These are phyloP conservation scores for Diplodia mutila DNA, from an alignment of 2,329 filamentous ascomycete genomes.

Conservation along the genomic window DNA sequence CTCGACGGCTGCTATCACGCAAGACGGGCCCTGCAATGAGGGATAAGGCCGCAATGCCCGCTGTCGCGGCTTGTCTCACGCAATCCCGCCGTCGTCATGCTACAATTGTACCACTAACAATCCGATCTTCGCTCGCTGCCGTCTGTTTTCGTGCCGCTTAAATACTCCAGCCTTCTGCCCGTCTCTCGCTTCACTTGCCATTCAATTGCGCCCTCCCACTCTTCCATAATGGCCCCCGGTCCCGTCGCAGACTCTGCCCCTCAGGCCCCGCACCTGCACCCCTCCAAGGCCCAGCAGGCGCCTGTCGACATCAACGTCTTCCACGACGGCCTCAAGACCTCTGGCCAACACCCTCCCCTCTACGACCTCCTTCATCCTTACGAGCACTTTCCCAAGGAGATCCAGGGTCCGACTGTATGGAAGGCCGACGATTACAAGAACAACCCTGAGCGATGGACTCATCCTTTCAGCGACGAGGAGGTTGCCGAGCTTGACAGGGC, in stretches of 20 bases:
- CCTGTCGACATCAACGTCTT: slow-evolving; percentile 51
- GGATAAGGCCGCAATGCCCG: background rate
- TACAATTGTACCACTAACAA: slow-evolving; percentile 9
- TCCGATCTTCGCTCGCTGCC: slow-evolving; percentile 12
- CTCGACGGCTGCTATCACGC: slow-evolving; percentile 22
- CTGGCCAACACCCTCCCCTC: slow-evolving; percentile 73
- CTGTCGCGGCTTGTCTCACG: slow-evolving; percentile 5
- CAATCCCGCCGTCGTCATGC: slow-evolving; percentile 21
- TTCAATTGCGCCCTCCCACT: background rate
- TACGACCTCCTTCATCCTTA: slow-evolving; percentile 69
- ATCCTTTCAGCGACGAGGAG: slow-evolving; percentile 69
- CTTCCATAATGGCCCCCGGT: slow-evolving; percentile 21
- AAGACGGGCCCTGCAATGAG: slow-evolving; percentile 23
- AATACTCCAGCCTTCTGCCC: background rate
- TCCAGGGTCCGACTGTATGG: slow-evolving; percentile 76
- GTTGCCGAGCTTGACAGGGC: slow-evolving; percentile 67
- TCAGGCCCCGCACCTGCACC: slow-evolving; percentile 16
- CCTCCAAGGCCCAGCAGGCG: slow-evolving; percentile 17
- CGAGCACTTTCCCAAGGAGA: slow-evolving; percentile 69
- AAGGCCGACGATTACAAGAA: slow-evolving; percentile 65
- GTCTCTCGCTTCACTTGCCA: background rate
- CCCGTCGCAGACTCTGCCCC: slow-evolving; percentile 22
- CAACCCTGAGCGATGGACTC: slow-evolving; percentile 71
- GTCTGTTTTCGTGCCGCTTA: slow-evolving; percentile 4
- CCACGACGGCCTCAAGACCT: slow-evolving; percentile 68